A percentile compares a stretch with the other conserved stretches of the same genome.
Conservation (phyloP, 2,329 filamentous ascomycete species). For the Rhynchosporium secalis region DNA sequence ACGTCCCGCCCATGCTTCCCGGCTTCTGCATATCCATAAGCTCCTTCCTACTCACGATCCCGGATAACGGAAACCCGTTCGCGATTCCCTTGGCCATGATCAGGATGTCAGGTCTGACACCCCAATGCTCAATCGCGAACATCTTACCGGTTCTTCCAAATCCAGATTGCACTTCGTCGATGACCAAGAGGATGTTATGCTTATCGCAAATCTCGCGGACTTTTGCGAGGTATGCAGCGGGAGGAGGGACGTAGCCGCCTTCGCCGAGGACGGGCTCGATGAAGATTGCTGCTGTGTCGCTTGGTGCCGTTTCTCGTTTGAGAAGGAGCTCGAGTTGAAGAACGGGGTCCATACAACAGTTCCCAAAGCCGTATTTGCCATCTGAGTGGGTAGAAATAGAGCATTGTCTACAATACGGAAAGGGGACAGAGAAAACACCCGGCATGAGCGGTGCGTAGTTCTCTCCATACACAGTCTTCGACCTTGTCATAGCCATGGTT, state of each 20-base stretch:
- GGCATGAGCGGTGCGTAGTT: conserved; percentile 43
- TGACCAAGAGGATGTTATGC: conserved; percentile 90
- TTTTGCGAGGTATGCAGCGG: conserved; percentile 77
- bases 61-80: conserved; percentile 35
- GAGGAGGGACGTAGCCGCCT: conserved; percentile 89
- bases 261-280: conserved; percentile 95
- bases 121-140: conserved; percentile 88
- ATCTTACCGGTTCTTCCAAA: conserved; percentile 93
- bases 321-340: conserved; percentile 52
- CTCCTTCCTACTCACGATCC: conserved; percentile 24
- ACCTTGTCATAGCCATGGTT: conserved; percentile 46
- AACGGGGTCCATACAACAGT: conserved; percentile 44
- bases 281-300: conserved; percentile 82
- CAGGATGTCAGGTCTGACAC: conserved; percentile 88
- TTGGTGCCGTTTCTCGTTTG: conserved; percentile 60
- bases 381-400: conserved; percentile 36
- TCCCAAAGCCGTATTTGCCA: conserved; percentile 40
- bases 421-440: conserved; percentile 42
- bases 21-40: conserved; percentile 27
- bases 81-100: conserved; percentile 88
- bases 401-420: conserved; percentile 44
- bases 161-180: conserved; percentile 95
- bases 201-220: conserved; percentile 84
- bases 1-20: conserved; percentile 24
- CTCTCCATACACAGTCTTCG: conserved; percentile 42